These are phyloP conservation scores for Teratosphaeria nubilosa DNA, from an alignment of 2,329 filamentous ascomycete species.

Conservation along the genomic window DNA sequence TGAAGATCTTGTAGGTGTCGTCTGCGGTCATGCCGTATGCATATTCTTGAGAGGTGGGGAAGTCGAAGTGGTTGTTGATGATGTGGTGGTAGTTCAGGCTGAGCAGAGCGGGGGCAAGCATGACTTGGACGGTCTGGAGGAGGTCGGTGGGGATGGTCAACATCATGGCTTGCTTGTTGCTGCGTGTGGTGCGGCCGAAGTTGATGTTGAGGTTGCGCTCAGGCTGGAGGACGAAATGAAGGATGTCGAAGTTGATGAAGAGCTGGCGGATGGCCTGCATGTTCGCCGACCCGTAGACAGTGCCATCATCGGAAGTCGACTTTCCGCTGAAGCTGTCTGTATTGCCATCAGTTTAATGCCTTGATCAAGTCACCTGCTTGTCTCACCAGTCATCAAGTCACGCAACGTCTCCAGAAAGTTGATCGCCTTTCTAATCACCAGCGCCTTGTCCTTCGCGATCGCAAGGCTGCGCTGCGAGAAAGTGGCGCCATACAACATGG, in stretches of 20 bases:
- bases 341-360: neutral
- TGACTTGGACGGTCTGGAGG: conserved; percentile 20
- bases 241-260: conserved; percentile 14
- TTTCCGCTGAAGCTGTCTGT: conserved; percentile 25
- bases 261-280: conserved; percentile 24
- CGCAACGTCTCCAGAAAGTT: conserved; percentile 27
- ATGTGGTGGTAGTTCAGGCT: conserved; percentile 6
- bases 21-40: conserved; percentile 33
- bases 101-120: conserved; percentile 21
- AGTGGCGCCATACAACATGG: conserved; percentile 16
- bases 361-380: neutral
- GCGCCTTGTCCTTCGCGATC: conserved; percentile 14
- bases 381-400: conserved; percentile 37
- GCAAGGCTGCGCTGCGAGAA: conserved; percentile 11
- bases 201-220: neutral
- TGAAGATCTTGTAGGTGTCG: conserved; percentile 27
- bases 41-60: conserved; percentile 35
- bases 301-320: conserved; percentile 11
- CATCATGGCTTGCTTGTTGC: neutral
- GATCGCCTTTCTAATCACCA: conserved; percentile 1
- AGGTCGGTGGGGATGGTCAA: conserved; percentile 4
- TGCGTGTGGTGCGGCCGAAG: neutral
- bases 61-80: conserved; percentile 16
- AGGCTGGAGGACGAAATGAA: conserved; percentile 3
- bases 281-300: conserved; percentile 26